Base-by-base conservation (phyloP, 768 basidiomycete genomes). In the Epithele typhae region DNA sequence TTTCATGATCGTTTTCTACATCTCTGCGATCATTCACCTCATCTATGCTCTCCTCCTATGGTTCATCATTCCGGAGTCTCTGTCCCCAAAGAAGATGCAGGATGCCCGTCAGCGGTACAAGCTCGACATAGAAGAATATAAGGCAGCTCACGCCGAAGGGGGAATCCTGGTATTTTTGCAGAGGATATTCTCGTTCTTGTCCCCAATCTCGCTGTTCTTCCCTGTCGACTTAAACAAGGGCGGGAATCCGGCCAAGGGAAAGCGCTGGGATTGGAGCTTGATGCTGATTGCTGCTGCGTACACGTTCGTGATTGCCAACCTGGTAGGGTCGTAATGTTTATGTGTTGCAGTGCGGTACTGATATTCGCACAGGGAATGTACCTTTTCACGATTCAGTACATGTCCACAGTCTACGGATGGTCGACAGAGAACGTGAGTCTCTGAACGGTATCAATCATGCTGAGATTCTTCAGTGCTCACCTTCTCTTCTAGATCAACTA, bases 61-160 rank as follows among this genome's bases (percentile, higher is more conserved):
- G 63, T 64, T 83, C 47, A 22, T 89, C 50, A 58, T 94, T 39
- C 92, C 92, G 0, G 92, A 96, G 64, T 89, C 90, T 0, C 72
- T 92, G 1, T 77, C 83, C 9, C 58, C 63, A 27, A 67, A 62
- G 0, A 68, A 77, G 42, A 80, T 75, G 77, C 63, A 63, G 47
- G 53, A 59, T 14, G 67, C 74, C 3, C 64, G 62, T 34, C 51
- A 45, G 4, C 67, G 65, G 44, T 66, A 79, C 48, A 52, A 58
- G 9, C 66, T 65, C 19, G 67, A 69, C 27, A 45, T 68, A 40
- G 59, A 40, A 56, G 56, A 45, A 51, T 54, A 46, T 45, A 56
- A 34, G 57, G 61, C 49, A 33, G 52, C 44, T 32, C 52, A 42
- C 41, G 49, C 52, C 2, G 44, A 45, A 4, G 42, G 44, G 14